phyloP scores from a whole-genome alignment of 371 early-diverging fungal genomes.

The Rhizopus stolonifer region DNA sequence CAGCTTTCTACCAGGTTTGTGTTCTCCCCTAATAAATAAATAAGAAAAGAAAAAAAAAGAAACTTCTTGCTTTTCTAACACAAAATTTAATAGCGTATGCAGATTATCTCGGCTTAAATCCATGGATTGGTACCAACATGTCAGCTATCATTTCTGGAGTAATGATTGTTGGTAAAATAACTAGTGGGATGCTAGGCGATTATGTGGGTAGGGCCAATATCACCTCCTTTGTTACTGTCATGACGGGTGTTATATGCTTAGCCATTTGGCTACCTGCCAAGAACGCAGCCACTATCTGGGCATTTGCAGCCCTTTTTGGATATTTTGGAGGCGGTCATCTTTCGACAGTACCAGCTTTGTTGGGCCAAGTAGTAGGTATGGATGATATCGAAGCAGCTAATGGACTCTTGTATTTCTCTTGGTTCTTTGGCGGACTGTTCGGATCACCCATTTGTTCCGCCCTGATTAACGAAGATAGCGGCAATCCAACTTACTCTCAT shows the following conservation, averaged over 20 bases:
- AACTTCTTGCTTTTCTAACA: too few species aligned
- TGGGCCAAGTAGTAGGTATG: conserved; percentile 34
- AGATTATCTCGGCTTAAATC: conserved; percentile 27
- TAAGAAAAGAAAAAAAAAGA: too few species aligned
- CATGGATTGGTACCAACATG: conserved; percentile 38
- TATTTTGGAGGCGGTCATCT: conserved; percentile 64
- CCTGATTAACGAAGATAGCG: conserved; percentile 47
- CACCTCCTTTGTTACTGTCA: conserved; percentile 36
- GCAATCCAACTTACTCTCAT: conserved; percentile 30
- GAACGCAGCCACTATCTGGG: conserved; percentile 37
- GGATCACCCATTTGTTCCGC: conserved; percentile 54
- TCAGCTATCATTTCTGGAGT: conserved; percentile 51
- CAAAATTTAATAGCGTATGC: conserved; percentile 33
- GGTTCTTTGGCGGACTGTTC: conserved; percentile 59
- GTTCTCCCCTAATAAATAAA: not conserved
- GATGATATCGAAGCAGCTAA: conserved; percentile 53
- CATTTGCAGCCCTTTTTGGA: conserved; percentile 50
- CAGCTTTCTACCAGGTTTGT: conserved; percentile 23
- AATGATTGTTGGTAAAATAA: conserved; percentile 55
- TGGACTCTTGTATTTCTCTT: conserved; percentile 56
- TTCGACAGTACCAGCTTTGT: conserved; percentile 51
- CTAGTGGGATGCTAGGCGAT: conserved; percentile 54
- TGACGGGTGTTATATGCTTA: conserved; percentile 45
- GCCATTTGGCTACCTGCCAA: conserved; percentile 39
- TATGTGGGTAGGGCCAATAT: conserved; percentile 60